These are phyloP conservation scores for Waltergamsia citrina DNA, from an alignment of 2,329 filamentous ascomycete genomes.

Conservation along the genomic window DNA sequence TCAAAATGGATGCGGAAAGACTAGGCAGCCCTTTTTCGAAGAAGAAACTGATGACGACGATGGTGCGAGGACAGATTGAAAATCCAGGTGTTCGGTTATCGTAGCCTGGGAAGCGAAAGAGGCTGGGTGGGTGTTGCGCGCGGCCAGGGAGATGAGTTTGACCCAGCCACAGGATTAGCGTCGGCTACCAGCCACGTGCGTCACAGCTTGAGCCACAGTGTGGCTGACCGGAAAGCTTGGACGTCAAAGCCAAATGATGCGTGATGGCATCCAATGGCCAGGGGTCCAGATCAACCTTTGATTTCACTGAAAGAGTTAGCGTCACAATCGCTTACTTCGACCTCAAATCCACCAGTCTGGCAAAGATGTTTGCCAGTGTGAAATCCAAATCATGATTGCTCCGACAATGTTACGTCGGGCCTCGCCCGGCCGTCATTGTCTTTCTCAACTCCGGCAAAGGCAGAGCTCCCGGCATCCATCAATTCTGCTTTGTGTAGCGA, in stretches of 20 bases:
- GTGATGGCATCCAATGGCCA: background rate
- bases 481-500: slow-evolving; percentile 7
- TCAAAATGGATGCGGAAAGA: background rate
- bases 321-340: no score
- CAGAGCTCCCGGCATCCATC: background rate
- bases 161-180: slow-evolving; percentile 1
- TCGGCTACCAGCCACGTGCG: slow-evolving; percentile 3
- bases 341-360: background rate
- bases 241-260: background rate
- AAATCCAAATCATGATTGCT: slow-evolving; percentile 10
- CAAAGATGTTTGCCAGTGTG: background rate
- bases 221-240: no score
- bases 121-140: background rate
- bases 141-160: slow-evolving; percentile 1
- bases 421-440: slow-evolving; percentile 8
- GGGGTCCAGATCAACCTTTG: background rate
- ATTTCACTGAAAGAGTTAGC: no score
- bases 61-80: background rate
- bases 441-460: background rate
- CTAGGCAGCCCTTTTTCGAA: background rate
- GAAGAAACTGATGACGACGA: slow-evolving; percentile 1
- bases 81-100: background rate
- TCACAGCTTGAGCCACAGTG: slow-evolving; percentile 4
- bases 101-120: background rate
- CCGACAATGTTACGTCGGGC: slow-evolving; percentile 12